A percentile compares a stretch with the other conserved stretches of the same genome.
Evolutionary conservation across 495 filamentous ascomycete genomes (phyloP).

Genomic region (Aspergillus campestris): DNA sequence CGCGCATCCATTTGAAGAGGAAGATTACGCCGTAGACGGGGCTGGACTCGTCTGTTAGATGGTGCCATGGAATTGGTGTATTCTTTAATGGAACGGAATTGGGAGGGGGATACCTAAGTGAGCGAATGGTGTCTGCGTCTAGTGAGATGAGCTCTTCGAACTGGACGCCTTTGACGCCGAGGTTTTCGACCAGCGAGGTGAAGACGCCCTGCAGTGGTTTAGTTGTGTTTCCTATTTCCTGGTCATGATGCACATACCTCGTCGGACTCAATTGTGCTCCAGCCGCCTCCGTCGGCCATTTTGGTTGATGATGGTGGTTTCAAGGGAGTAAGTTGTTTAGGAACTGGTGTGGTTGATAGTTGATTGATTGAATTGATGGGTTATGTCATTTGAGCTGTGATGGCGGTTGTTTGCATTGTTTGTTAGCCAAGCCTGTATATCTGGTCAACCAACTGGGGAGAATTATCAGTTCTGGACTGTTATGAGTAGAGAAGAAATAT

Average conservation of each 20-base stretch:
- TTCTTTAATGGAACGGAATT: too few species aligned
- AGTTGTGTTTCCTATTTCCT: conserved; percentile 7
- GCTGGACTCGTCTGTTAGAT: conserved; percentile 24
- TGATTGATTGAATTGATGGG: too few species aligned
- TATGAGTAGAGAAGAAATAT: too few species aligned
- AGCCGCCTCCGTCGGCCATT: conserved; percentile 47
- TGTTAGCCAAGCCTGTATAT: too few species aligned
- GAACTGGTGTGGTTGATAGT: too few species aligned
- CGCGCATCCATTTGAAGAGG: conserved; percentile 94
- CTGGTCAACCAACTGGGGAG: too few species aligned
- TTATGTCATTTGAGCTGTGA: too few species aligned
- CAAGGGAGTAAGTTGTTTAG: too few species aligned
- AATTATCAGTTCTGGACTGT: too few species aligned
- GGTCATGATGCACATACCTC: conserved; percentile 59
- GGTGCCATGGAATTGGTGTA: conserved; percentile 2
- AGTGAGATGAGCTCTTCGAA: conserved; percentile 94
- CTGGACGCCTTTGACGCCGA: conserved; percentile 87
- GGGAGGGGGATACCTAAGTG: conserved; percentile 58
- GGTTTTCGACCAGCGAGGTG: conserved; percentile 83
- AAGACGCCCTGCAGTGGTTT: conserved; percentile 89
- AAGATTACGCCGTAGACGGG: conserved; percentile 97
- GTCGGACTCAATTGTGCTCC: conserved; percentile 86
- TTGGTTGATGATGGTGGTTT: not conserved
- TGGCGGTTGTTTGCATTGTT: too few species aligned
- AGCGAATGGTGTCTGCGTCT: conserved; percentile 69